Percentiles rank a stretch among this genome's conserved stretches.
Conservation (phyloP, 2,329 filamentous ascomycete species). For the Curvularia hawaiiensis region DNA sequence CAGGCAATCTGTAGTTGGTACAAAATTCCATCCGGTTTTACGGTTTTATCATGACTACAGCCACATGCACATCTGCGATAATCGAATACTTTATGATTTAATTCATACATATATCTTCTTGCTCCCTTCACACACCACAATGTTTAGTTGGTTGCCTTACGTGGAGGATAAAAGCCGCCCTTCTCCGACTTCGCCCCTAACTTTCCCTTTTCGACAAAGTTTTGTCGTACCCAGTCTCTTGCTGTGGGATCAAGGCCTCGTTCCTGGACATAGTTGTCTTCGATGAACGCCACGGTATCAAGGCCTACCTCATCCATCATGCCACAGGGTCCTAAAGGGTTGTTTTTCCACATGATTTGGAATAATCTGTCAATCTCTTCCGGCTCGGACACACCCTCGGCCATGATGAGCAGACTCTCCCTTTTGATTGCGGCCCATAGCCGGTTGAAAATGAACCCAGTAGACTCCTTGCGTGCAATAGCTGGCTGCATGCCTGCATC, state of each 20-base stretch:
- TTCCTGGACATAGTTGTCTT: slow-evolving; percentile 59
- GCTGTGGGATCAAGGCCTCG: slow-evolving; percentile 50
- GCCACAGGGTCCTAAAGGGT: slow-evolving; percentile 41
- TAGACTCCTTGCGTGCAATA: slow-evolving; percentile 55
- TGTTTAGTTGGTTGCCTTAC: not conserved
- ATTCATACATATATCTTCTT: not conserved
- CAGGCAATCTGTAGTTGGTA: not conserved
- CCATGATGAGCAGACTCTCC: slow-evolving; percentile 56
- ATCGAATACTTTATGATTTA: not conserved
- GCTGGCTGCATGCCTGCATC: slow-evolving; percentile 53
- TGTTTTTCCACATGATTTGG: slow-evolving; percentile 46
- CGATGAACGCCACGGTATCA: slow-evolving; percentile 60
- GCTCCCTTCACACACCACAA: not conserved
- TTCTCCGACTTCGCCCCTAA: slow-evolving; percentile 51
- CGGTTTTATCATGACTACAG: not conserved
- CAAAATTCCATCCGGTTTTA: not conserved
- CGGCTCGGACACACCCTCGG: slow-evolving; percentile 56
- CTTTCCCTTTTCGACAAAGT: slow-evolving; percentile 55
- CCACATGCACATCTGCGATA: not conserved
- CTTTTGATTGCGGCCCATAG: slow-evolving; percentile 64
- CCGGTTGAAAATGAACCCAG: slow-evolving; percentile 61
- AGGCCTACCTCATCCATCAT: slow-evolving; percentile 59
- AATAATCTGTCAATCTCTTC: slow-evolving; percentile 58
- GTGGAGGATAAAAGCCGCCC: slow-evolving; percentile 21
- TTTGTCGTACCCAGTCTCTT: slow-evolving; percentile 52